phyloP scores from a whole-genome alignment of 2,329 filamentous ascomycete genomes.

The Chrysosporium keratinophilum region DNA sequence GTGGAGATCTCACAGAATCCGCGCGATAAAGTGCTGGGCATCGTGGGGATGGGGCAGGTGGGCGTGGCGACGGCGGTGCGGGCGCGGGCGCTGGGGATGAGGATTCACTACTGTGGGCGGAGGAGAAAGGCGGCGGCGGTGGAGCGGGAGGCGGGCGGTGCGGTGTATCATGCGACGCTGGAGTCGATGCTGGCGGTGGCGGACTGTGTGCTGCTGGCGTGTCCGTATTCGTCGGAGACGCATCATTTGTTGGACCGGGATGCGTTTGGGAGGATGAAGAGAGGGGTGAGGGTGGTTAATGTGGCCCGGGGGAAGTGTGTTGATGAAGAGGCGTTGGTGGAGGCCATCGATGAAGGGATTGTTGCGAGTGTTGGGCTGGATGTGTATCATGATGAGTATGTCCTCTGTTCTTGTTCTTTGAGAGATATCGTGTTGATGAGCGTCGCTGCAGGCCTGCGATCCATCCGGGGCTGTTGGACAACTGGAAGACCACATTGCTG shows the following conservation, averaged over 20 bases:
- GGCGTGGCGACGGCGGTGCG: constrained; percentile 12
- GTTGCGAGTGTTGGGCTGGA: constrained; percentile 61
- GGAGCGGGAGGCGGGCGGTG: constrained; percentile 10
- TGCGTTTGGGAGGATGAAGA: constrained; percentile 62
- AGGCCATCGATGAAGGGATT: constrained; percentile 53
- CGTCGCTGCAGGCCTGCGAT: constrained; percentile 12
- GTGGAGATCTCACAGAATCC: constrained; percentile 11
- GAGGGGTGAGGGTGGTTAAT: constrained; percentile 61
- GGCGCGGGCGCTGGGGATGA: constrained; percentile 15
- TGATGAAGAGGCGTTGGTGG: constrained; percentile 61
- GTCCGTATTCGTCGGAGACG: constrained; percentile 41
- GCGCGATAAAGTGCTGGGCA: constrained; percentile 14
- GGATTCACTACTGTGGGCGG: constrained; percentile 16
- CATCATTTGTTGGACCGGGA: constrained; percentile 57
- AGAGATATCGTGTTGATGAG: not conserved
- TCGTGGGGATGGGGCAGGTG: constrained; percentile 17
- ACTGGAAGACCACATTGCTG: constrained; percentile 16
- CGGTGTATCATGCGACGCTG: constrained; percentile 15
- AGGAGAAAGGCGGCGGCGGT: constrained; percentile 8
- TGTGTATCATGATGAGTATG: constrained; percentile 59
- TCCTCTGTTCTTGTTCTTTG: not conserved
- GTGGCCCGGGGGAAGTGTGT: constrained; percentile 65
- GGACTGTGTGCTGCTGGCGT: constrained; percentile 17
- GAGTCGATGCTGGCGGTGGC: constrained; percentile 13
- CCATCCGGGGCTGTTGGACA: constrained; percentile 16